Percentiles rank a stretch among this genome's conserved stretches.
These are phyloP conservation scores for Luffa acutangula DNA, from an alignment of 306 rosid genomes.

Conservation along the genomic window DNA sequence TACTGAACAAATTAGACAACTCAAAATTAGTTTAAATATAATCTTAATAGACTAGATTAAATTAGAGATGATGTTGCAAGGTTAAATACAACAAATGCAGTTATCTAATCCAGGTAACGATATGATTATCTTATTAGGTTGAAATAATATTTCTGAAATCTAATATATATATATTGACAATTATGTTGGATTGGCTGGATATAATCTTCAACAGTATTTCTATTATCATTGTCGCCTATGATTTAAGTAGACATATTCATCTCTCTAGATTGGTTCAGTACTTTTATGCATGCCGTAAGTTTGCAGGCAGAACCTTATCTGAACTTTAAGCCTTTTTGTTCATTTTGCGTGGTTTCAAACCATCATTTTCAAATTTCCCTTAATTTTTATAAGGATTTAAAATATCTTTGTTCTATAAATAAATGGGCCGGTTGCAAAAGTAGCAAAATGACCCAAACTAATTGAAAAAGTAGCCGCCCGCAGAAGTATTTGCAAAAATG, in stretches of 20 bases:
- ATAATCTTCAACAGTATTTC: neutral
- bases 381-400: neutral
- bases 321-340: neutral
- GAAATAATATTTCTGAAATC: neutral
- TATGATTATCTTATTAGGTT: neutral
- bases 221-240: neutral
- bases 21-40: neutral
- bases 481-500: too few relatives aligned
- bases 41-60: neutral
- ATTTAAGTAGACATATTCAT: neutral
- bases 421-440: too few relatives aligned
- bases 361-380: neutral
- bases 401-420: neutral
- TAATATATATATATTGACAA: neutral
- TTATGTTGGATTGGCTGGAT: neutral
- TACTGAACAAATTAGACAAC: neutral
- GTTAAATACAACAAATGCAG: neutral
- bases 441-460: too few relatives aligned
- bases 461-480: too few relatives aligned
- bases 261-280: neutral
- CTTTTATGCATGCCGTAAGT: neutral
- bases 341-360: neutral
- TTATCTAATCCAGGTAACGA: neutral
- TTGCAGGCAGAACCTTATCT: neutral
- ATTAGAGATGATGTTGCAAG: neutral